Evolutionary conservation across 495 filamentous ascomycete species (phyloP).

Genomic region (Lindgomyces ingoldianus): DNA sequence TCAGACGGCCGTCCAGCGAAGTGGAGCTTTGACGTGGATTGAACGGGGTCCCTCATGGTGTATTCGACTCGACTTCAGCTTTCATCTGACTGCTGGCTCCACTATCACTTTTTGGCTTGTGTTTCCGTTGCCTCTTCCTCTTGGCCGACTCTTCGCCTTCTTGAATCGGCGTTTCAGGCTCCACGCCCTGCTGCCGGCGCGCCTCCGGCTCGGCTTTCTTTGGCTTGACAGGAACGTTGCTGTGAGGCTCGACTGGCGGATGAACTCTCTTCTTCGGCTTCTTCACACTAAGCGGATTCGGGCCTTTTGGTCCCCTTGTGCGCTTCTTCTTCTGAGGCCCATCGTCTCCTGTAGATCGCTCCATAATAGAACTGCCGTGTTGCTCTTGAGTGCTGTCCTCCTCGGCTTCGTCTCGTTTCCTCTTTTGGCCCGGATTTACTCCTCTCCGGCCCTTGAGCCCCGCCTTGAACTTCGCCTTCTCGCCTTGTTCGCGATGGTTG

Average conservation of each 20-base stretch:
- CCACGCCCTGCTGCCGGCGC: background rate
- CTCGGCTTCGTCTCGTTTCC: slow-evolving; percentile 53
- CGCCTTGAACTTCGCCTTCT: slow-evolving; percentile 72
- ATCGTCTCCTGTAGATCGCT: slow-evolving; percentile 6
- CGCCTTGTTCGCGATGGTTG: slow-evolving; percentile 63
- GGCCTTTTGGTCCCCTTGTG: slow-evolving; percentile 70
- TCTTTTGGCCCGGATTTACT: slow-evolving; percentile 43
- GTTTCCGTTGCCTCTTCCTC: slow-evolving; percentile 42
- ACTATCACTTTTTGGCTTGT: slow-evolving; percentile 34
- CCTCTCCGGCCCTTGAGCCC: slow-evolving; percentile 60
- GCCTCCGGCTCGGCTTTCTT: background rate
- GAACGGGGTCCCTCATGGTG: background rate
- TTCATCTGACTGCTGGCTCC: background rate
- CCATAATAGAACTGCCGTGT: slow-evolving; percentile 39
- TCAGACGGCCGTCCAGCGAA: no score
- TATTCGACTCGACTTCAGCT: background rate
- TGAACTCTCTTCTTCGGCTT: slow-evolving; percentile 63
- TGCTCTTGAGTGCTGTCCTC: slow-evolving; percentile 43
- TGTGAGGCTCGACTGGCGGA: background rate
- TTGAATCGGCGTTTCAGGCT: background rate
- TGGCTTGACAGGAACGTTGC: background rate
- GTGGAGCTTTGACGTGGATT: no score
- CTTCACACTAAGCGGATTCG: slow-evolving; percentile 88
- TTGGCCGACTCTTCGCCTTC: slow-evolving; percentile 26
- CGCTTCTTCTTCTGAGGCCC: slow-evolving; percentile 60